Base-by-base conservation (phyloP, 208 protist species). In the Trypanosoma avium region DNA sequence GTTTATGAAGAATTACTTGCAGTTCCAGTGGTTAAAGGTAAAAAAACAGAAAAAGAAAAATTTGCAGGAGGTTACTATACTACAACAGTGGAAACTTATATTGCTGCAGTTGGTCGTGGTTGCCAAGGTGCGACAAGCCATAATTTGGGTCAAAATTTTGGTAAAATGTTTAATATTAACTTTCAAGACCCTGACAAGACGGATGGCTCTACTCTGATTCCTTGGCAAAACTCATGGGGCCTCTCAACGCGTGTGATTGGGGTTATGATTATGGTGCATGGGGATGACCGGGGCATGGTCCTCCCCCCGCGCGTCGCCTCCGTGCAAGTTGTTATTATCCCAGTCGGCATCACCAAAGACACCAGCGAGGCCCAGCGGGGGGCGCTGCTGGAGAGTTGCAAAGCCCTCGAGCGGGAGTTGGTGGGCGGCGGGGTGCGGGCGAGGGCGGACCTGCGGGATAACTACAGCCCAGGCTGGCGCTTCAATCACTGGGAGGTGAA, bases 191-290 rank as follows among this genome's bases (percentile, higher is more conserved):
- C 85, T 13, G 79, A 84, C 38, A 92, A 90, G 59, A 89, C 84
- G 61, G 82, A 92, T 54, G 80, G 83, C 33, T 70, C 79, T 3
- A 97, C 90, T 66, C 65, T 88, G 53, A 82, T 97, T 32, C 93
- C 93, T 32, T 99, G 88, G 86, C 98, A 99, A 88, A 99, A 99
- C 85, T 99, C 96, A 54, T 99, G 98, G 98, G 98, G 98, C 33
- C 79, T 99, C 43, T 98, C 98, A 12, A 99, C 98, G 10, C 93
- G 98, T 55, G 92, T 97, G 21, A 97, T 99, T 66, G 97, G 97
- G 58, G 97, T 99, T 21, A 98, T 99, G 90, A 90, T 98, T 40
- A 99, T 99, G 97, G 93, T 99, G 36, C 98, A 99, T 82, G 96
- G 94, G 48, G 98, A 99, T 78, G 91, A 99, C 84, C 94, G 95